Evolutionary conservation across 2,329 filamentous ascomycete genomes (phyloP).

Genomic region (Aspergillus aculeatinus): DNA sequence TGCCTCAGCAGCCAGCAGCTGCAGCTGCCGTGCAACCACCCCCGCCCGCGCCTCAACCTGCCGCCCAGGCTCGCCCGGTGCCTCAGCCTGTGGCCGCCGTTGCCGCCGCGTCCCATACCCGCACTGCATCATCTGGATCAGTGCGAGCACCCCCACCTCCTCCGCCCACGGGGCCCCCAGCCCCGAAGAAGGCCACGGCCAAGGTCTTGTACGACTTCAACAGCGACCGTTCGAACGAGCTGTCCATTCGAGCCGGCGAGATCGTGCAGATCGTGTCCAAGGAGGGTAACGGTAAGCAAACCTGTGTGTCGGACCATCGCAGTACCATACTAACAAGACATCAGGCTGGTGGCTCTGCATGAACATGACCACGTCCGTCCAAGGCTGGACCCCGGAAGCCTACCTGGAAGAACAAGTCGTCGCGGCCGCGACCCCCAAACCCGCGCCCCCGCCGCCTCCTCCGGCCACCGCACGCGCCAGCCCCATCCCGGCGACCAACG

Average conservation of each 20-base stretch:
- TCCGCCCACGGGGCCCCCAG: conserved; percentile 60
- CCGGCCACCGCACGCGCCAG: conserved; percentile 49
- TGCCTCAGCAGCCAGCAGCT: conserved; percentile 30
- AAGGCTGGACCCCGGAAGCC: conserved; percentile 91
- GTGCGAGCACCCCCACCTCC: conserved; percentile 65
- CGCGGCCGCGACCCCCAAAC: conserved; percentile 56
- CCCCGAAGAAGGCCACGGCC: conserved; percentile 70
- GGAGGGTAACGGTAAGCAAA: conserved; percentile 79
- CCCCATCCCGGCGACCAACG: conserved; percentile 64
- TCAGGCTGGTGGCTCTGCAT: conserved; percentile 95
- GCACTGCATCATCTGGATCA: conserved; percentile 57
- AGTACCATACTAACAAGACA: neutral
- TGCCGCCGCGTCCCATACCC: conserved; percentile 49
- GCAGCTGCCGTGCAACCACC: conserved; percentile 28
- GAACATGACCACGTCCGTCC: conserved; percentile 63
- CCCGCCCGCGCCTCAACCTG: conserved; percentile 32
- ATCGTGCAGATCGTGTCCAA: conserved; percentile 89
- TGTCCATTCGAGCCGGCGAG: conserved; percentile 76
- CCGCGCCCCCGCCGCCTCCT: conserved; percentile 54
- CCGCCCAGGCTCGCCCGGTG: conserved; percentile 46
- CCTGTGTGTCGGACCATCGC: neutral
- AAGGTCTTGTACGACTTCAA: conserved; percentile 92
- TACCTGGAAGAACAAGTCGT: conserved; percentile 75
- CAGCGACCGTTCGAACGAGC: conserved; percentile 79
- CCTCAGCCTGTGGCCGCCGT: conserved; percentile 44